phyloP scores from a whole-genome alignment of 257 asterid genomes.

The Petunia axillaris region DNA sequence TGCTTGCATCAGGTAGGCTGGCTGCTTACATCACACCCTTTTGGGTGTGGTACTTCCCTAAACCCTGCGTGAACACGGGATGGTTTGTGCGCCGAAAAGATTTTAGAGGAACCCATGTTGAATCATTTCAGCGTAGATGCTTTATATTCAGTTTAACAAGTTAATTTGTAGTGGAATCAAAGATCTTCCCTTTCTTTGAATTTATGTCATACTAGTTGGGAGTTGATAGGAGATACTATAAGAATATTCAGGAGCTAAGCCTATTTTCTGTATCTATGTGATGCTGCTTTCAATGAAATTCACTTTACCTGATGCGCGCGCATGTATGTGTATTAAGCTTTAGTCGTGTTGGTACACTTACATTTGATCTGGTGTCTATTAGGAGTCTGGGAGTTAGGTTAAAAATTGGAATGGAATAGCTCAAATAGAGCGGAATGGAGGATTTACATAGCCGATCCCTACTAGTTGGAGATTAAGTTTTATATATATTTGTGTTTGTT shows the following conservation, averaged over 20 bases:
- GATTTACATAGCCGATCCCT: neutral
- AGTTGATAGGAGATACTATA: neutral
- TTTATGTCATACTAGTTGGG: neutral
- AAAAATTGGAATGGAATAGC: neutral
- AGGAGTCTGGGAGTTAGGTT: neutral
- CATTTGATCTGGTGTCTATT: neutral
- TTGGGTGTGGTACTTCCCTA: too few relatives aligned
- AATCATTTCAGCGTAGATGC: neutral
- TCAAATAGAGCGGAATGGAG: neutral
- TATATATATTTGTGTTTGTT: slow-evolving; percentile 1
- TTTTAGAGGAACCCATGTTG: slow-evolving; percentile 17
- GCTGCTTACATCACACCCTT: too few relatives aligned
- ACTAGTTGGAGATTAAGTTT: neutral
- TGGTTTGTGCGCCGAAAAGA: too few relatives aligned
- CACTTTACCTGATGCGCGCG: too few relatives aligned
- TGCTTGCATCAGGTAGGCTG: too few relatives aligned
- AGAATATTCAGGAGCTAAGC: too few relatives aligned
- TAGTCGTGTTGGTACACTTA: neutral
- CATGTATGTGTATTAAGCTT: neutral
- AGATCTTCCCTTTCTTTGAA: neutral
- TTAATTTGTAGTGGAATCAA: neutral
- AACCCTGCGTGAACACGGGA: too few relatives aligned
- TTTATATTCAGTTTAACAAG: slow-evolving; percentile 4
- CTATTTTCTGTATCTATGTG: too few relatives aligned
- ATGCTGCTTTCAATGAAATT: too few relatives aligned